A percentile compares a stretch with the other conserved stretches of the same genome.
These are phyloP conservation scores for Fusarium cicatricum DNA, from an alignment of 2,329 filamentous ascomycete species.

Conservation along the genomic window DNA sequence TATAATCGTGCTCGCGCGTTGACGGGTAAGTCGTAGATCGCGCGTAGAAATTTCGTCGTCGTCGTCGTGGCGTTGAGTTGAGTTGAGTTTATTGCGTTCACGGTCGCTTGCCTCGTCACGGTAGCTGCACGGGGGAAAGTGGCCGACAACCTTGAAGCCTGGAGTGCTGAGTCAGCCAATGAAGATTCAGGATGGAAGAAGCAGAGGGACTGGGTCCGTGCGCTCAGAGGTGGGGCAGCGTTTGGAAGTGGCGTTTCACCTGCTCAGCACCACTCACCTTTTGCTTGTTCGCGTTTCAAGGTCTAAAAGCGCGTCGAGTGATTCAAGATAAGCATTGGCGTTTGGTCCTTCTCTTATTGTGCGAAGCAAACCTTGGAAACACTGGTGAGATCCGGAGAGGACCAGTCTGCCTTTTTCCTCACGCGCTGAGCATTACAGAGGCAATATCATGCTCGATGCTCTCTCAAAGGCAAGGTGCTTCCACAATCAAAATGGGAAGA, in stretches of 20 bases:
- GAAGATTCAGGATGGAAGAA: slow-evolving; percentile 12
- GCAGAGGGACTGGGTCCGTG: slow-evolving; percentile 5
- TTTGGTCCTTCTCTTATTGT: too few species aligned
- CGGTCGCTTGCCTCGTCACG: slow-evolving; percentile 20
- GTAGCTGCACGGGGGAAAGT: slow-evolving; percentile 11
- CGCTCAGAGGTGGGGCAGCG: slow-evolving; percentile 10
- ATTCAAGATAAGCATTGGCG: background rate
- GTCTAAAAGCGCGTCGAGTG: background rate
- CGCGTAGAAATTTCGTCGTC: background rate
- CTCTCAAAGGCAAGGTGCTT: too few species aligned
- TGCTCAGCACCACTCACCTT: slow-evolving; percentile 11
- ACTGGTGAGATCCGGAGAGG: too few species aligned
- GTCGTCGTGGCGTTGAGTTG: slow-evolving; percentile 11
- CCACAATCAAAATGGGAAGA: too few species aligned
- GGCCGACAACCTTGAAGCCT: slow-evolving; percentile 5
- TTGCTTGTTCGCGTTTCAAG: background rate
- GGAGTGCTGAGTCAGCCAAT: slow-evolving; percentile 29
- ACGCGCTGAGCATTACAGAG: too few species aligned
- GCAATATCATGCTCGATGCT: too few species aligned
- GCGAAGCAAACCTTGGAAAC: too few species aligned
- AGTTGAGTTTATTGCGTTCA: slow-evolving; percentile 31
- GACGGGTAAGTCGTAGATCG: slow-evolving; percentile 1
- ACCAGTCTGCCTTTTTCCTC: too few species aligned
- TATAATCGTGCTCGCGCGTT: slow-evolving; percentile 8
- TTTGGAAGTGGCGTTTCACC: slow-evolving; percentile 8